phyloP scores from a whole-genome alignment of 2,329 filamentous ascomycete species.

The Diaporthe citri region DNA sequence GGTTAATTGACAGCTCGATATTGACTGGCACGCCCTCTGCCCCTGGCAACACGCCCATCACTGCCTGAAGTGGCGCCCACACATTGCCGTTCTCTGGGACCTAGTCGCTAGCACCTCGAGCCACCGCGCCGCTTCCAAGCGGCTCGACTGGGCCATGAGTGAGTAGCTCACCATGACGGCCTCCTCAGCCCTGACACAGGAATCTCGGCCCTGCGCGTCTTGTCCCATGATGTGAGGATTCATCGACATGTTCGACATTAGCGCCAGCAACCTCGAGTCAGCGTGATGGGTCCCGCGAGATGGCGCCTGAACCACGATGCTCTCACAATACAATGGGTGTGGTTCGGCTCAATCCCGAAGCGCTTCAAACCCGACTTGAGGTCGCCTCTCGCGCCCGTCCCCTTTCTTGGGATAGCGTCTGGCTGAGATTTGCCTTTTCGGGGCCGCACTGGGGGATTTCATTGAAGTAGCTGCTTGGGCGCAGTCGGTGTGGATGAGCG shows the following conservation, averaged over 20 bases:
- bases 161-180: conserved; percentile 11
- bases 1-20: conserved; percentile 35
- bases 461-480: not conserved
- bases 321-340: conserved; percentile 12
- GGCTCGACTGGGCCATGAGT: conserved; percentile 19
- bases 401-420: conserved; percentile 23
- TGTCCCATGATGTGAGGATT: conserved; percentile 35
- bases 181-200: conserved; percentile 8
- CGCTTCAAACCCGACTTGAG: conserved; percentile 12
- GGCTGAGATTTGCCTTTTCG: not conserved
- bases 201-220: conserved; percentile 38
- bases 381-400: conserved; percentile 22
- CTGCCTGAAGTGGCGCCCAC: conserved; percentile 5
- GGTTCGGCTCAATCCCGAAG: conserved; percentile 26
- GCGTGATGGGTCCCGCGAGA: conserved; percentile 25
- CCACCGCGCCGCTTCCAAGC: conserved; percentile 21
- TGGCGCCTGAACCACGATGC: conserved; percentile 10
- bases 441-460: not conserved
- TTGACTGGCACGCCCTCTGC: conserved; percentile 34
- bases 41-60: conserved; percentile 13
- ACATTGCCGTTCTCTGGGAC: conserved; percentile 5
- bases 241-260: conserved; percentile 30
- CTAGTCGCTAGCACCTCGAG: conserved; percentile 25
- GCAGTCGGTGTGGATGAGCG: conserved; percentile 10
- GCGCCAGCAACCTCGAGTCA: conserved; percentile 14